Evolutionary conservation across 208 protist species (phyloP).

Genomic region (Borovskyia barvae): DNA sequence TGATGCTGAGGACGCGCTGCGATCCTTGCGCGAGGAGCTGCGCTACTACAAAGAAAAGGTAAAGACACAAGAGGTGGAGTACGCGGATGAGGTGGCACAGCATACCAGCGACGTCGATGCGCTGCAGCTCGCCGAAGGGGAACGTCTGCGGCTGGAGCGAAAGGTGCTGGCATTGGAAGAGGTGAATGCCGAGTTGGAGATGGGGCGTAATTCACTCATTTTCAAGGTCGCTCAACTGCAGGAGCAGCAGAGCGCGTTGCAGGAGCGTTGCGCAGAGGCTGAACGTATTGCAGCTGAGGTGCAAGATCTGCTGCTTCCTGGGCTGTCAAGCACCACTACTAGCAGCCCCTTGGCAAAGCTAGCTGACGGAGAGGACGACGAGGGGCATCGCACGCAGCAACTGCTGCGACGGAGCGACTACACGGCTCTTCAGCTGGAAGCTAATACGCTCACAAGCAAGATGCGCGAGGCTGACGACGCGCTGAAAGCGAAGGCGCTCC

Average conservation of each 20-base stretch:
- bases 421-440: not conserved
- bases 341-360: not conserved
- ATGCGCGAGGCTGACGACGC: conserved; percentile 12
- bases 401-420: not conserved
- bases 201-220: conserved; percentile 41
- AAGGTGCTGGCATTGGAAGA: conserved; percentile 36
- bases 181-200: conserved; percentile 23
- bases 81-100: conserved; percentile 14
- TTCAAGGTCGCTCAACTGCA: conserved; percentile 39
- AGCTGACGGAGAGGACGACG: not conserved
- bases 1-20: conserved; percentile 18
- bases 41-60: conserved; percentile 23
- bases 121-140: conserved; percentile 31
- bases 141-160: conserved; percentile 32
- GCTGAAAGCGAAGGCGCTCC: conserved; percentile 8
- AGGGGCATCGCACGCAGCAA: not conserved
- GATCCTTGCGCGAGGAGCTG: conserved; percentile 24
- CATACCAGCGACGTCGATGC: conserved; percentile 23
- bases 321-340: not conserved
- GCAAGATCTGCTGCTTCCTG: conserved; percentile 24
- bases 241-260: conserved; percentile 19
- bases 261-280: conserved; percentile 24
- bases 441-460: not conserved
- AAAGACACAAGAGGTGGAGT: conserved; percentile 18
- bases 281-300: conserved; percentile 25